A percentile compares a stretch with the other conserved stretches of the same genome.
These are phyloP conservation scores for Candida odintsovae DNA, from an alignment of 805 yeast species.

Conservation along the genomic window DNA sequence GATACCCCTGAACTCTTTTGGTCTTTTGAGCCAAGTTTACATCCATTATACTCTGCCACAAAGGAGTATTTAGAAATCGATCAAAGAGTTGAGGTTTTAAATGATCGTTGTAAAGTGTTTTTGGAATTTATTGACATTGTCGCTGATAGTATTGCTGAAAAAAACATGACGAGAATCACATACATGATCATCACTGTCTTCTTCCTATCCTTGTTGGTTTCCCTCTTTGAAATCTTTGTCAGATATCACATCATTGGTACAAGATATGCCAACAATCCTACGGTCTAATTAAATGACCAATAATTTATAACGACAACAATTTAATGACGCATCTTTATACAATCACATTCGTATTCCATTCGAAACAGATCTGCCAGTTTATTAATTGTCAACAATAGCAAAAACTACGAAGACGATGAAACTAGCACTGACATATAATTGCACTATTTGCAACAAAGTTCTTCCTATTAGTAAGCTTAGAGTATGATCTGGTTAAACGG, in stretches of 20 bases:
- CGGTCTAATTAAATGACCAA: neutral
- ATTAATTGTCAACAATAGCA: too few species aligned
- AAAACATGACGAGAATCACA: slow-evolving; percentile 86
- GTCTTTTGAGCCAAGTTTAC: slow-evolving; percentile 92
- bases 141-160: slow-evolving; percentile 90
- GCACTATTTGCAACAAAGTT: too few species aligned
- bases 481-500: too few species aligned
- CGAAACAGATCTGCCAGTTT: too few species aligned
- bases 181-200: slow-evolving; percentile 84
- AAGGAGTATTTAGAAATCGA: slow-evolving; percentile 93
- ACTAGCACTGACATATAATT: too few species aligned
- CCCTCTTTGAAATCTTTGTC: slow-evolving; percentile 62
- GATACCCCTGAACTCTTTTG: slow-evolving; percentile 97
- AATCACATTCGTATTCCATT: too few species aligned
- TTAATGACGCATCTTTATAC: too few species aligned
- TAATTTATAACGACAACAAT: too few species aligned
- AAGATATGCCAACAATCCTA: slow-evolving; percentile 11
- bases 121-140: slow-evolving; percentile 89
- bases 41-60: slow-evolving; percentile 85
- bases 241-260: slow-evolving; percentile 43
- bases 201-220: slow-evolving; percentile 70
- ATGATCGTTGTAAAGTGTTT: slow-evolving; percentile 90
- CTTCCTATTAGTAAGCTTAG: too few species aligned
- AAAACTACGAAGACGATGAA: too few species aligned
- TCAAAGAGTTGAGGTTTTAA: slow-evolving; percentile 87